Evolutionary conservation across 768 basidiomycete genomes (phyloP).

Genomic region (Serendipita indica): DNA sequence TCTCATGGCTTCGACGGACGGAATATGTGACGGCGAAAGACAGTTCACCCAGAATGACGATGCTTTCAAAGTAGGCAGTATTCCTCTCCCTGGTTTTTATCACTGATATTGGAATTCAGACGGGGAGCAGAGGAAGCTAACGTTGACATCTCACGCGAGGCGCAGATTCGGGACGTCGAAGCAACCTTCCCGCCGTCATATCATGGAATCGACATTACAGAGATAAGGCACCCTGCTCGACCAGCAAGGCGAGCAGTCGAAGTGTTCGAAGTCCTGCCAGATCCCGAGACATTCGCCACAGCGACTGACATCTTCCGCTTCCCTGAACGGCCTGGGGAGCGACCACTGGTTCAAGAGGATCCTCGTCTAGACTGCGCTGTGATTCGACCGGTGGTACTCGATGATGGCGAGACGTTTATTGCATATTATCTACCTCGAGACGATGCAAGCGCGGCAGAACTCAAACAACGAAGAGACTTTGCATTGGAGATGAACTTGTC

Average conservation of each 20-base stretch:
- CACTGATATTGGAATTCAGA: constrained; percentile 26
- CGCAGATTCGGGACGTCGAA: constrained; percentile 67
- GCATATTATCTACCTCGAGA: constrained; percentile 71
- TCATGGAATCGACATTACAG: constrained; percentile 42
- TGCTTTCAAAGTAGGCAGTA: constrained; percentile 10
- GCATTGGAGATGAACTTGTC: constrained; percentile 26
- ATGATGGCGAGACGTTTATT: constrained; percentile 76
- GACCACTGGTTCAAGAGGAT: constrained; percentile 48
- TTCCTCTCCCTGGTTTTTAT: neutral
- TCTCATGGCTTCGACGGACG: constrained; percentile 85
- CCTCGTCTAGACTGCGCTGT: constrained; percentile 75
- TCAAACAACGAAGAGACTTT: constrained; percentile 41
- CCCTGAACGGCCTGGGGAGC: constrained; percentile 73
- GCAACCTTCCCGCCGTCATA: constrained; percentile 44
- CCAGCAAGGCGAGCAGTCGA: constrained; percentile 59
- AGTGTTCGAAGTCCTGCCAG: constrained; percentile 70
- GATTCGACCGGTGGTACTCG: constrained; percentile 63
- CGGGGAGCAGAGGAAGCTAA: constrained; percentile 28
- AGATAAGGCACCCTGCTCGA: constrained; percentile 66
- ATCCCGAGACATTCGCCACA: constrained; percentile 77
- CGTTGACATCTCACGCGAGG: constrained; percentile 58
- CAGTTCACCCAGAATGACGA: neutral
- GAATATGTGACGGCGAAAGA: constrained; percentile 67
- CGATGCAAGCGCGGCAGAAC: constrained; percentile 50
- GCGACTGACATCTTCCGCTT: constrained; percentile 80